Base-by-base conservation (phyloP, 225 moss, liverwort and hornwort species). In the Pseudoscleropodium purum region DNA sequence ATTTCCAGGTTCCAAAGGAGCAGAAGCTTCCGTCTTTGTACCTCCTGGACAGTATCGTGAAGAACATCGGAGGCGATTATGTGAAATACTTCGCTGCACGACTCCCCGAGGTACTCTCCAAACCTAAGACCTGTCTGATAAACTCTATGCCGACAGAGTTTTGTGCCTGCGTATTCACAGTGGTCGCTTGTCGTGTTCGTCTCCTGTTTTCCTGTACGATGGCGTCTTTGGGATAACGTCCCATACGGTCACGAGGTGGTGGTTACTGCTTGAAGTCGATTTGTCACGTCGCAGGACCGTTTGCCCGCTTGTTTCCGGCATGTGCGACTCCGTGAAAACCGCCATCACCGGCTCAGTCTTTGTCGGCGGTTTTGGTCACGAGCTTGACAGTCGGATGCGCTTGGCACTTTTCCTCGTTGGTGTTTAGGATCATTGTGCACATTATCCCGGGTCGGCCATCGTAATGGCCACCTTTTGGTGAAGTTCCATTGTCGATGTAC, bases 11-110 rank as follows among this genome's bases (percentile, higher is more conserved):
- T 81, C 96, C 97, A 11, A 97, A 96, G 91, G 99, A 99, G 74
- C 99, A 99, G 54, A 99, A 99, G 84, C 97, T 99, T 89, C 99
- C 99, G 37, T 96, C 99, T 36, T 88, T 99, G 68, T 99, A 99
- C 91, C 95, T 99, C 74, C 93, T 99, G 89, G 99, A 99, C 91
- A 99, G 99, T 92, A 99, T 99, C 56, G 99, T 99, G 81, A 99
- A 99, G 91, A 99, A 99, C 70, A 99, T 99, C 51, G 99, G 97
- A 91, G 97, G 96, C 67, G 99, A 97, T 41, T 99, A 99, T 64
- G 95, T 99, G 88, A 99, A 97, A 81, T 96, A 92, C 54, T 99
- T 99, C 87, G 95, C 96, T 84, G 97, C 96, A 34, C 95, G 97
- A 54, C 95, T 99, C 61, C 99, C 99, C 60, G 97, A 97, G 97